A percentile compares a stretch with the other conserved stretches of the same genome.
These are phyloP conservation scores for Arthrinium puccinioides DNA, from an alignment of 2,329 filamentous ascomycete species.

Conservation along the genomic window DNA sequence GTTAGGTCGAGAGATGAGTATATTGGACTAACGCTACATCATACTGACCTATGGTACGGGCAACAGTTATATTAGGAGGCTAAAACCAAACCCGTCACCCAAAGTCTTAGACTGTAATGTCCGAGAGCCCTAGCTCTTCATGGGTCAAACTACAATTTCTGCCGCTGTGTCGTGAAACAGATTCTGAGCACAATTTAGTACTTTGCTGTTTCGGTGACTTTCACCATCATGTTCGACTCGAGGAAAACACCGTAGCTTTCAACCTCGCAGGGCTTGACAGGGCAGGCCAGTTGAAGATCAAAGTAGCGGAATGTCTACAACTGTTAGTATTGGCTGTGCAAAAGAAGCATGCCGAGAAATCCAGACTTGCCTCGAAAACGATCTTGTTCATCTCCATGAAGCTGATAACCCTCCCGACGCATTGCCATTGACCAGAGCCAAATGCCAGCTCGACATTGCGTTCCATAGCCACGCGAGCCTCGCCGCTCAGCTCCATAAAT, in stretches of 20 bases:
- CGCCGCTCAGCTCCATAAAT: not conserved
- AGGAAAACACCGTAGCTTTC: slow-evolving; percentile 1
- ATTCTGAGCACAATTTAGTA: not conserved
- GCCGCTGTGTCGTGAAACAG: no score
- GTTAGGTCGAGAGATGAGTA: no score
- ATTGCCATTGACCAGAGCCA: slow-evolving; percentile 2
- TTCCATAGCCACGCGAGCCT: not conserved
- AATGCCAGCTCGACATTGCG: slow-evolving; percentile 1
- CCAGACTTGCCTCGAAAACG: not conserved
- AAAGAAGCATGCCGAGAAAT: no score
- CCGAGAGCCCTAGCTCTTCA: no score
- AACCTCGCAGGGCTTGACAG: not conserved
- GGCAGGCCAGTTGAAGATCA: slow-evolving; percentile 1
- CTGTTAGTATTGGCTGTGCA: no score
- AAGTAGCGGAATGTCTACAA: slow-evolving; percentile 3
- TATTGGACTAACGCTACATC: no score
- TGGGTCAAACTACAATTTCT: no score
- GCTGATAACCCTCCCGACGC: not conserved
- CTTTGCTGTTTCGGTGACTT: not conserved
- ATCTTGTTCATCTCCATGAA: slow-evolving; percentile 3
- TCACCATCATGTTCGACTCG: slow-evolving; percentile 1
- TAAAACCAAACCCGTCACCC: no score
- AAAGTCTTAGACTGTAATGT: no score
- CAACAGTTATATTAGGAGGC: no score
- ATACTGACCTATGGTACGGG: no score